These are phyloP conservation scores for Cladophialophora psammophila DNA, from an alignment of 2,329 filamentous ascomycete genomes.

Conservation along the genomic window DNA sequence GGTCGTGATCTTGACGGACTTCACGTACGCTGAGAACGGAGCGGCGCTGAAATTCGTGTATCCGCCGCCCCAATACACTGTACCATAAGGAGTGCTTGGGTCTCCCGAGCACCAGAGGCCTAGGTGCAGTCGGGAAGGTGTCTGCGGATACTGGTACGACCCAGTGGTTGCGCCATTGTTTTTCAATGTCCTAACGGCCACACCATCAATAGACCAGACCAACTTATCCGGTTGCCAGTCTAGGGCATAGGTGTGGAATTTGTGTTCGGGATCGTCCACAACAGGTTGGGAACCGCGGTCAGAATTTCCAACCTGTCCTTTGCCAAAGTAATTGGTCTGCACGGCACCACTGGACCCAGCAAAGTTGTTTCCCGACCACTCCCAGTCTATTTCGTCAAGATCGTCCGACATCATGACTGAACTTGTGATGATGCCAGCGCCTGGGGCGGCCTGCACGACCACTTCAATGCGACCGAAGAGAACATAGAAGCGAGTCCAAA, in stretches of 20 bases:
- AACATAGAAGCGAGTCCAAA: slow-evolving; percentile 58
- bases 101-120: slow-evolving; percentile 95
- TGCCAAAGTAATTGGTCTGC: slow-evolving; percentile 98
- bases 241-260: slow-evolving; percentile 90
- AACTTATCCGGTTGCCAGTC: slow-evolving; percentile 88
- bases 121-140: slow-evolving; percentile 86
- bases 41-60: slow-evolving; percentile 68
- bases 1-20: slow-evolving; percentile 69
- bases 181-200: slow-evolving; percentile 74
- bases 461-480: slow-evolving; percentile 62
- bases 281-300: slow-evolving; percentile 84
- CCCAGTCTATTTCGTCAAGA: slow-evolving; percentile 98
- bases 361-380: slow-evolving; percentile 86
- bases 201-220: slow-evolving; percentile 85
- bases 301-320: slow-evolving; percentile 80
- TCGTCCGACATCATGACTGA: slow-evolving; percentile 96
- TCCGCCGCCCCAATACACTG: slow-evolving; percentile 82
- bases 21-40: slow-evolving; percentile 77
- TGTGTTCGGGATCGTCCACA: slow-evolving; percentile 72
- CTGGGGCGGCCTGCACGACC: slow-evolving; percentile 59
- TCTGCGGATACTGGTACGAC: slow-evolving; percentile 85
- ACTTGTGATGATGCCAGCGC: slow-evolving; percentile 86
- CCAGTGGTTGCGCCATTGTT: slow-evolving; percentile 63
- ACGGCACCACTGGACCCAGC: slow-evolving; percentile 65
- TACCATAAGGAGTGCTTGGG: slow-evolving; percentile 77